phyloP scores from a whole-genome alignment of 257 asterid species.

The Forsythia suspensa region DNA sequence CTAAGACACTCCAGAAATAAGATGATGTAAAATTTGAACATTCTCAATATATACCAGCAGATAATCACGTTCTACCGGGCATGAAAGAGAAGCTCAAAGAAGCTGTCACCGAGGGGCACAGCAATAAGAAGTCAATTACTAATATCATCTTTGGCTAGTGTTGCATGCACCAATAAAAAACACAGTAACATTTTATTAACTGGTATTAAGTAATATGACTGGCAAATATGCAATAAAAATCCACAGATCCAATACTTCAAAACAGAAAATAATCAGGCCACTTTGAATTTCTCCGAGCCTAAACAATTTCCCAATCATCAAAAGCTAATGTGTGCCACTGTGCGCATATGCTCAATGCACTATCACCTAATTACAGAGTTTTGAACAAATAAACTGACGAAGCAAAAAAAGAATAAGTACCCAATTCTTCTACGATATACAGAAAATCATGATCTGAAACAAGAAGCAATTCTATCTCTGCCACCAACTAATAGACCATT shows the following conservation, averaged over 20 bases:
- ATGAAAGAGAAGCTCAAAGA: neutral
- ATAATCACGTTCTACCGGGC: neutral
- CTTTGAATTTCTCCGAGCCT: neutral
- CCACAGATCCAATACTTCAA: neutral
- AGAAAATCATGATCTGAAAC: neutral
- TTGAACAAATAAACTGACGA: neutral
- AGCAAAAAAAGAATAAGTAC: neutral
- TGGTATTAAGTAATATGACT: neutral
- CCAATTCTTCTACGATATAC: neutral
- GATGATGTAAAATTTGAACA: neutral
- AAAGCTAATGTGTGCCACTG: no score
- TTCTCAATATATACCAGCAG: neutral
- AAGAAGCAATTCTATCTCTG: neutral
- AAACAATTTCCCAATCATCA: neutral
- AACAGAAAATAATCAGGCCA: neutral
- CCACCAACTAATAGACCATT: neutral
- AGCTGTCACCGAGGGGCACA: neutral
- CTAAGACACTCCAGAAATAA: neutral
- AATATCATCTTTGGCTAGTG: neutral
- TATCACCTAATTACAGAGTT: neutral
- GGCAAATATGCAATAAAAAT: neutral
- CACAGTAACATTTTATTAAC: neutral
- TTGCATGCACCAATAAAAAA: neutral
- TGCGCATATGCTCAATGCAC: neutral
- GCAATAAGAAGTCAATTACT: neutral